Conservation (phyloP, 306 rosid species). For the Hylodesmum podocarpum region DNA sequence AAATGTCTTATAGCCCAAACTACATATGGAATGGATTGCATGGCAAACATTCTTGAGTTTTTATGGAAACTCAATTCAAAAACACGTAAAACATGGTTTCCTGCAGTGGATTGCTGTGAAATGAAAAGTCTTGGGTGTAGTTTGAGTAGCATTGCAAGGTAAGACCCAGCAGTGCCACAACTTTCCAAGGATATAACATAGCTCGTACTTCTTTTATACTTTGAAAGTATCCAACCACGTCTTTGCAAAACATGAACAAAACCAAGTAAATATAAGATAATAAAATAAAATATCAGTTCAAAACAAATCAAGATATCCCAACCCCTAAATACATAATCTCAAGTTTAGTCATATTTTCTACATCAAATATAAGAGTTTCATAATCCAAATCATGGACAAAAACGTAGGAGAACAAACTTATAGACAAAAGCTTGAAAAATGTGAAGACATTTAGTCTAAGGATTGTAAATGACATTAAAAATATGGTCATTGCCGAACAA, state of each 20-base stretch:
- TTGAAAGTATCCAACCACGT: conserved; percentile 25
- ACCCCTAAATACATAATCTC: too few relatives aligned
- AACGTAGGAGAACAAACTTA: too few relatives aligned
- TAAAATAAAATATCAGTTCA: too few relatives aligned
- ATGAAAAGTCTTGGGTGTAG: conserved; percentile 37
- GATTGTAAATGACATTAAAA: too few relatives aligned
- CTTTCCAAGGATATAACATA: conserved; percentile 45
- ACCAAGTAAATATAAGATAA: too few relatives aligned
- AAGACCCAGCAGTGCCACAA: conserved; percentile 52
- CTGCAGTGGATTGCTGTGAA: conserved; percentile 28
- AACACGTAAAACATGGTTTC: conserved; percentile 38
- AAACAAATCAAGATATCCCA: too few relatives aligned
- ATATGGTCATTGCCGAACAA: too few relatives aligned
- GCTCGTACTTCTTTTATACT: conserved; percentile 11
- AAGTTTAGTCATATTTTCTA: too few relatives aligned
- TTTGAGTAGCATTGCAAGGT: conserved; percentile 46
- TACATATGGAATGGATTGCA: conserved; percentile 39
- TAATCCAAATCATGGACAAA: too few relatives aligned
- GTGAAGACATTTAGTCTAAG: too few relatives aligned
- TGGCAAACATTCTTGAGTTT: conserved; percentile 48
- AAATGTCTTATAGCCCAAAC: conserved; percentile 36
- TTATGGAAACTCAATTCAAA: conserved; percentile 43
- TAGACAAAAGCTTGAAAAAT: too few relatives aligned
- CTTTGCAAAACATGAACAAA: conserved; percentile 25
- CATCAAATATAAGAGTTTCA: too few relatives aligned